Evolutionary conservation across 2,329 filamentous ascomycete species (phyloP), one percentile per base, ranked within the genome.

Genomic region (Aspergillus nomiae): DNA sequence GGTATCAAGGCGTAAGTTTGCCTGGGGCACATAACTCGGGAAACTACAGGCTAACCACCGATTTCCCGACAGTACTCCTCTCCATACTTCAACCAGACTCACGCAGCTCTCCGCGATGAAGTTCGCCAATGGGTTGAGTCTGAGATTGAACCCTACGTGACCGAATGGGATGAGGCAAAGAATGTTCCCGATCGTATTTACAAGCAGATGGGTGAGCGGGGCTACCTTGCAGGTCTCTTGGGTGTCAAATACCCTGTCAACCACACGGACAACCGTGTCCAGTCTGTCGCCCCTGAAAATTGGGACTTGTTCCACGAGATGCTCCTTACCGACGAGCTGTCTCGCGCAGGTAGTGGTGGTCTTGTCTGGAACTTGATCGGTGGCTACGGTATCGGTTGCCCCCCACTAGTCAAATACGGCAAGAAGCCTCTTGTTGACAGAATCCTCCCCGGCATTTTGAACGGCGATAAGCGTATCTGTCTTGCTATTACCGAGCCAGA

Each of bases 271-370:
- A 86, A 90, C 74, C 82, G 85, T 7, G 87, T 97, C 71, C 87
- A 91, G 81, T 90, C 88, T 56, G 95, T 99, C 14, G 80, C 90
- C 0, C 83, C 91, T 0, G 92, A 97, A 81, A 90, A 95, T 77
- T 99, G 94, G 94, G 95, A 99, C 82, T 87, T 96, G 51, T 99
- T 98, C 89, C 95, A 99, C 81, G 95, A 99, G 85, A 86, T 98
- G 87, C 85, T 98, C 51, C 77, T 99, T 63, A 98, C 94, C 1
- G 95, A 99, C 71, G 95, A 99, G 85, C 83, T 99, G 51, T 96
- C 92, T 45, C 92, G 95, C 60, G 84, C 89, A 57, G 95, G 90
- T 61, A 96, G 92, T 55, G 95, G 95, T 73, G 95, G 95, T 63
- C 90, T 98, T 67, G 93, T 98, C 26, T 98, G 95, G 95, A 97